phyloP scores from a whole-genome alignment of 2,329 filamentous ascomycete species.

The Cladophialophora immunda region DNA sequence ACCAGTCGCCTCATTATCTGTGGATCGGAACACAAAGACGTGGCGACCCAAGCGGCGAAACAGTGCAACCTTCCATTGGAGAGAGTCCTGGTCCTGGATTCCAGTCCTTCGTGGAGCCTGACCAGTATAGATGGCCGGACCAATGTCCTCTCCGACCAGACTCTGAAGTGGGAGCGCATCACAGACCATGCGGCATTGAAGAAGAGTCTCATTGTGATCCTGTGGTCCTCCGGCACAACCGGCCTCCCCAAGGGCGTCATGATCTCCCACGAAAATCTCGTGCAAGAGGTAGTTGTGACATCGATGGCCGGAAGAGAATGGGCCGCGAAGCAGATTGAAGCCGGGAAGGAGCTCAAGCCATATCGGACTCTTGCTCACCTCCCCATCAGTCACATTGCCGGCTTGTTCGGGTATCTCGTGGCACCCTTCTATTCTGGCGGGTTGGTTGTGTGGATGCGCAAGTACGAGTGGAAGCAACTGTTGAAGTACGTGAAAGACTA shows the following conservation, averaged over 20 bases:
- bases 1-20: conserved; percentile 55
- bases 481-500: conserved; percentile 61
- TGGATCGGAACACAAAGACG: conserved; percentile 59
- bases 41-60: conserved; percentile 60
- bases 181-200: conserved; percentile 60
- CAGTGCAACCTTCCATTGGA: conserved; percentile 52
- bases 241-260: conserved; percentile 57
- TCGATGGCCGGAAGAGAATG: conserved; percentile 33
- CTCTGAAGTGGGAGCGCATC: conserved; percentile 63
- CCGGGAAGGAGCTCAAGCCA: conserved; percentile 43
- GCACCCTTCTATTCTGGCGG: conserved; percentile 58
- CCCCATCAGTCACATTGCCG: conserved; percentile 58
- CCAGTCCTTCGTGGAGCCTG: conserved; percentile 49
- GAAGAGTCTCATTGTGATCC: conserved; percentile 54
- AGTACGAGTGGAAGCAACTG: conserved; percentile 66
- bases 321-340: conserved; percentile 42
- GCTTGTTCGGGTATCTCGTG: conserved; percentile 57
- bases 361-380: conserved; percentile 57
- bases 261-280: conserved; percentile 55
- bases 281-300: conserved; percentile 47
- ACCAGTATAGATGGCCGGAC: conserved; percentile 44
- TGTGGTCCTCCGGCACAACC: conserved; percentile 60
- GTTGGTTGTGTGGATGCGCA: conserved; percentile 69
- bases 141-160: conserved; percentile 48
- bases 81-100: conserved; percentile 62